Evolutionary conservation across 257 asterid genomes (phyloP).

Genomic region (Fraxinus quadrangulata): DNA sequence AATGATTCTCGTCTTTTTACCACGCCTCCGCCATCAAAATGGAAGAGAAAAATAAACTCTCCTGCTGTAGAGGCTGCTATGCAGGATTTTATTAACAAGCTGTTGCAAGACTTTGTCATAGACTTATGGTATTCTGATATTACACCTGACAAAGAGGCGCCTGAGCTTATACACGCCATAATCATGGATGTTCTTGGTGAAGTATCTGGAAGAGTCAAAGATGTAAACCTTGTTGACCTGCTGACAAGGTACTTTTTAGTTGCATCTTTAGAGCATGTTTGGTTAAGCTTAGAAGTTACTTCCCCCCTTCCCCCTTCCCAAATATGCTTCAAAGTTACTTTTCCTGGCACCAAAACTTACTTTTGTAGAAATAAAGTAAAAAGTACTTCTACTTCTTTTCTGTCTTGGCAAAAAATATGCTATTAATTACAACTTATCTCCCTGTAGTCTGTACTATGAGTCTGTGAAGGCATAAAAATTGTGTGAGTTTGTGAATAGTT

Average conservation of each 20-base stretch:
- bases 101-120: constrained; percentile 82
- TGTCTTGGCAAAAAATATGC: not conserved
- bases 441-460: not conserved
- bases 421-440: not conserved
- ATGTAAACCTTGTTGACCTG: constrained; percentile 85
- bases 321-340: constrained; percentile 3
- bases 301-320: not conserved
- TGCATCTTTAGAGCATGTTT: constrained; percentile 4
- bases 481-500: constrained; percentile 14
- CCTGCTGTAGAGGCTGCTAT: constrained; percentile 85
- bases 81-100: constrained; percentile 70
- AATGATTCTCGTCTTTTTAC: constrained; percentile 86
- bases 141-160: constrained; percentile 92
- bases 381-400: not conserved
- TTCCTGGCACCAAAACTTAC: constrained; percentile 1
- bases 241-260: constrained; percentile 66
- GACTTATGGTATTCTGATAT: constrained; percentile 93
- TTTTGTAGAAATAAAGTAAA: not conserved
- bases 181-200: constrained; percentile 94
- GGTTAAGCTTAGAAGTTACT: not conserved
- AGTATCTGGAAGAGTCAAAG: constrained; percentile 77
- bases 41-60: constrained; percentile 91
- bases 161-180: constrained; percentile 65
- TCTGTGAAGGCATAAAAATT: constrained; percentile 11
- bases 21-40: constrained; percentile 58